These are phyloP conservation scores for Medicago ruthenica DNA, from an alignment of 306 rosid species.

Conservation along the genomic window DNA sequence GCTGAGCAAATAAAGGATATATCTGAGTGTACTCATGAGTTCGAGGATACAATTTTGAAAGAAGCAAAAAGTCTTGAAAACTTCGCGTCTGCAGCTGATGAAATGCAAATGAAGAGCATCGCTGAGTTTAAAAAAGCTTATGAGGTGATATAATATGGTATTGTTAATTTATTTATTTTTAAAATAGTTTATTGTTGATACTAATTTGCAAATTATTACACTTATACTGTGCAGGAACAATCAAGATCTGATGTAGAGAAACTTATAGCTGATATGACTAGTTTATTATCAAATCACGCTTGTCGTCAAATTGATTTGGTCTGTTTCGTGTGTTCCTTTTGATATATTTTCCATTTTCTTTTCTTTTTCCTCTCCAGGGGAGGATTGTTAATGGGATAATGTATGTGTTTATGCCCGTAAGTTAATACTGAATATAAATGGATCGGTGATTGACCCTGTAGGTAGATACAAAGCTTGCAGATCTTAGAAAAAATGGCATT, in stretches of 20 bases:
- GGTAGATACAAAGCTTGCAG: slow-evolving; percentile 81
- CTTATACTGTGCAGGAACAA: slow-evolving; percentile 68
- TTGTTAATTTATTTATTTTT: neutral
- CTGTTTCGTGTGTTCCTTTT: slow-evolving; percentile 21
- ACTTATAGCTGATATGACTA: slow-evolving; percentile 83
- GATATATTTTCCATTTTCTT: neutral
- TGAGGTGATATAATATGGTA: slow-evolving; percentile 57
- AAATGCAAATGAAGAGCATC: slow-evolving; percentile 66
- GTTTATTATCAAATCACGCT: slow-evolving; percentile 70
- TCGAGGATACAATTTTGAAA: slow-evolving; percentile 63
- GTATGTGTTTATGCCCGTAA: neutral
- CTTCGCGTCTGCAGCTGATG: slow-evolving; percentile 61
- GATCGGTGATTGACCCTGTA: slow-evolving; percentile 41
- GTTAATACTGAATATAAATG: slow-evolving; percentile 22
- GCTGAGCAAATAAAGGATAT: slow-evolving; percentile 70
- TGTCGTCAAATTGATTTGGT: slow-evolving; percentile 86
- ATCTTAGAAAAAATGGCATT: slow-evolving; percentile 65
- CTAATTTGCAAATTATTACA: neutral
- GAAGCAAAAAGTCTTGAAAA: slow-evolving; percentile 72
- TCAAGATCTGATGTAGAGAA: slow-evolving; percentile 84
- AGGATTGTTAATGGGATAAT: neutral
- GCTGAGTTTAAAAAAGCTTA: slow-evolving; percentile 76
- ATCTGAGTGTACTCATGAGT: slow-evolving; percentile 74
- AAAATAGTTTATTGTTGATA: slow-evolving; percentile 13
- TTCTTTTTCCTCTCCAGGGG: neutral